Evolutionary conservation across 2,329 filamentous ascomycete genomes (phyloP).

Genomic region (Epichloe gansuensis): DNA sequence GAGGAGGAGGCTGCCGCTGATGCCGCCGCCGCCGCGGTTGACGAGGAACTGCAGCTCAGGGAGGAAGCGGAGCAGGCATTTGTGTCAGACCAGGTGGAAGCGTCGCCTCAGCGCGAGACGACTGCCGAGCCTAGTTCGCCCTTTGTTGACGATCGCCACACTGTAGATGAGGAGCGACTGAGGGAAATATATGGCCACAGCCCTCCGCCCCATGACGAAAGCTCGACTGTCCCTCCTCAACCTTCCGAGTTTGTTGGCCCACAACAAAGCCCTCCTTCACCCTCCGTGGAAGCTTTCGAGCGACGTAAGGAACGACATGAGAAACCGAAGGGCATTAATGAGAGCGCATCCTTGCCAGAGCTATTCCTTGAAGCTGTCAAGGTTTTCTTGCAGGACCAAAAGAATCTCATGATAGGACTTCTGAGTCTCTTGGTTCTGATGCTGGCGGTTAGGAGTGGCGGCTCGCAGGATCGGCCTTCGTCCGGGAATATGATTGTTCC

Average conservation of each 20-base stretch:
- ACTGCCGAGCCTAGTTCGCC: conserved; percentile 4
- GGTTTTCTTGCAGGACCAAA: conserved; percentile 44
- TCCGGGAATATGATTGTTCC: not conserved
- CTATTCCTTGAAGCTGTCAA: conserved; percentile 41
- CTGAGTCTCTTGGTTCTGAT: conserved; percentile 42
- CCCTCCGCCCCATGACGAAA: conserved; percentile 7
- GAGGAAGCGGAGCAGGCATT: conserved; percentile 16
- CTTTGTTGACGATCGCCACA: conserved; percentile 22
- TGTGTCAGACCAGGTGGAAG: conserved; percentile 7
- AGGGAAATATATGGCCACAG: conserved; percentile 42
- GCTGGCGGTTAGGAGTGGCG: conserved; percentile 29
- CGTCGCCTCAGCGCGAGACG: conserved; percentile 9
- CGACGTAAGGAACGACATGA: conserved; percentile 20
- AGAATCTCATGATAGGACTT: conserved; percentile 45
- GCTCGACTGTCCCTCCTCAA: conserved; percentile 5
- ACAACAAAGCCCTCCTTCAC: conserved; percentile 10
- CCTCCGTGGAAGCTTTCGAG: conserved; percentile 16
- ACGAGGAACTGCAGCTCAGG: conserved; percentile 12
- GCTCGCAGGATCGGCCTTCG: conserved; percentile 7
- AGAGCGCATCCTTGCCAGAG: conserved; percentile 38
- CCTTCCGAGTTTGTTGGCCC: conserved; percentile 5
- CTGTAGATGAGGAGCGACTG: conserved; percentile 36
- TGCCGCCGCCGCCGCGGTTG: conserved; percentile 6
- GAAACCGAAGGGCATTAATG: conserved; percentile 18
- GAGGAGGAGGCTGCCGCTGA: conserved; percentile 12